phyloP scores from a whole-genome alignment of 2,329 filamentous ascomycete genomes.

The Westerdykella aurantiaca region DNA sequence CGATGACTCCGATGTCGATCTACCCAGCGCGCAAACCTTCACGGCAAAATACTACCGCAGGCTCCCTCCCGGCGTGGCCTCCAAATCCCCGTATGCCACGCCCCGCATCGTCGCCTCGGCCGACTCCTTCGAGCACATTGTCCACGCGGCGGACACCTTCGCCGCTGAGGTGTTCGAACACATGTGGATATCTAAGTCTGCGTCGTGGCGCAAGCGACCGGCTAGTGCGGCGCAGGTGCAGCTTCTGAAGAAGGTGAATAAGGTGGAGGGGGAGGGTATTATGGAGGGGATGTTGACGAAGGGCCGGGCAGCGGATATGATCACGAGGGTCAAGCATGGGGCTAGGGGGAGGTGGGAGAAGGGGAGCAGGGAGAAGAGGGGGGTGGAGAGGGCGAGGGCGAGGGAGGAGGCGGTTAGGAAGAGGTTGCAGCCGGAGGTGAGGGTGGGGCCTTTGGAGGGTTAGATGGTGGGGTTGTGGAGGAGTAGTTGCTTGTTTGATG shows the following conservation, averaged over 20 bases:
- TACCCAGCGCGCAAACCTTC: neutral
- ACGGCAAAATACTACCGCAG: slow-evolving; percentile 37
- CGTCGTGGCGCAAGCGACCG: slow-evolving; percentile 63
- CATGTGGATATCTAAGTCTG: slow-evolving; percentile 59
- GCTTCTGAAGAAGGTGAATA: slow-evolving; percentile 60
- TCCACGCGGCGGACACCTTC: slow-evolving; percentile 81
- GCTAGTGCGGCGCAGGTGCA: slow-evolving; percentile 59
- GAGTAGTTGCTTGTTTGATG: too few species aligned
- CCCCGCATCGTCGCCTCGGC: slow-evolving; percentile 64
- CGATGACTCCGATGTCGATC: slow-evolving; percentile 31
- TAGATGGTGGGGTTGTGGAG: neutral
- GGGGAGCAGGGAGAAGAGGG: slow-evolving; percentile 29
- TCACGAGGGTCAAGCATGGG: slow-evolving; percentile 84
- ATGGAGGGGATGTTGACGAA: slow-evolving; percentile 59
- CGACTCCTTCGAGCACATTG: slow-evolving; percentile 63
- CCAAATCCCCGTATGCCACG: slow-evolving; percentile 56
- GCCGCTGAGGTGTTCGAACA: slow-evolving; percentile 61
- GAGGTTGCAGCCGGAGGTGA: slow-evolving; percentile 41
- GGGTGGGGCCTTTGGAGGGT: slow-evolving; percentile 42
- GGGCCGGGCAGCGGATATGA: slow-evolving; percentile 81
- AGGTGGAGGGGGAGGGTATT: slow-evolving; percentile 51
- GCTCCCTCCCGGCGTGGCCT: slow-evolving; percentile 30
- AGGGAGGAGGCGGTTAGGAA: slow-evolving; percentile 46
- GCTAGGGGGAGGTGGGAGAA: slow-evolving; percentile 54
- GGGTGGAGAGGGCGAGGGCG: slow-evolving; percentile 27